A percentile compares a stretch with the other conserved stretches of the same genome.
Conservation (phyloP, 2,329 filamentous ascomycete species). For the Botrytis byssoidea region DNA sequence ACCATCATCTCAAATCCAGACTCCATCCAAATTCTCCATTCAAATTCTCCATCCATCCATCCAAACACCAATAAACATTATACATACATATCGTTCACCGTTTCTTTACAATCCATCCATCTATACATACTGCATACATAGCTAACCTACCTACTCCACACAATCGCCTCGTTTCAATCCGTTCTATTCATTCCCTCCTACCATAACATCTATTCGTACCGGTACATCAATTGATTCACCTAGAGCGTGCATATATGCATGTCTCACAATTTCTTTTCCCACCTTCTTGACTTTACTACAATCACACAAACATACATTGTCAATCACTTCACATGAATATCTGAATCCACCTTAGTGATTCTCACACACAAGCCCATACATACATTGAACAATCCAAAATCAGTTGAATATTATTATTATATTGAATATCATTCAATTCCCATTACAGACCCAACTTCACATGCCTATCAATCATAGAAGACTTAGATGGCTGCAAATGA, state of each 20-base stretch:
- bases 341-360: neutral
- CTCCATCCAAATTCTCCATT: too few relatives aligned
- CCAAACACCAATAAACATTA: too few relatives aligned
- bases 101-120: too few relatives aligned
- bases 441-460: neutral
- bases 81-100: too few relatives aligned
- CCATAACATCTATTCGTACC: too few relatives aligned
- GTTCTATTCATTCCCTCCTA: too few relatives aligned
- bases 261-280: neutral
- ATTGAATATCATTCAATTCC: neutral
- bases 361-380: neutral
- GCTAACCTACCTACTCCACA: too few relatives aligned
- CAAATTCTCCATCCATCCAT: too few relatives aligned
- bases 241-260: neutral
- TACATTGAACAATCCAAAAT: neutral
- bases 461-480: constrained; percentile 5
- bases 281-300: neutral
- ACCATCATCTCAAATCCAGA: too few relatives aligned
- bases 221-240: neutral
- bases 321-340: neutral
- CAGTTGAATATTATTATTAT: constrained; percentile 8
- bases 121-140: too few relatives aligned
- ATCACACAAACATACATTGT: neutral
- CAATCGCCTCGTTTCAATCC: neutral
- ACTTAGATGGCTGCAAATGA: constrained; percentile 2